Evolutionary conservation across 2,329 filamentous ascomycete genomes (phyloP).

Genomic region (Teratosphaeria gauchensis): DNA sequence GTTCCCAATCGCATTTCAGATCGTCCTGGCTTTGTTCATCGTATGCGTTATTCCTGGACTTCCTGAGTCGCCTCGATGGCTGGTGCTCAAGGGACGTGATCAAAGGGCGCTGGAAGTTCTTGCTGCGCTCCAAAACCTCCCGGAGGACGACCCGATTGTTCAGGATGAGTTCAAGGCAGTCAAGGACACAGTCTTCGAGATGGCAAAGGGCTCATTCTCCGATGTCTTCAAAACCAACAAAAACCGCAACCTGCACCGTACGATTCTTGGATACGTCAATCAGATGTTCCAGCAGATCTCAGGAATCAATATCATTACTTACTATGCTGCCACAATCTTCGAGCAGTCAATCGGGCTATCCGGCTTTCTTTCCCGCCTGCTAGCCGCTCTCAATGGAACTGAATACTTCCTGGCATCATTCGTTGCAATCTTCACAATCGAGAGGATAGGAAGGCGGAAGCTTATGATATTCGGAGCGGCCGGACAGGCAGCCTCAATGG

Average conservation of each 20-base stretch:
- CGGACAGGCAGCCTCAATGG: slow-evolving; percentile 30
- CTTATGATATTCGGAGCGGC: slow-evolving; percentile 63
- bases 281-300: slow-evolving; percentile 28
- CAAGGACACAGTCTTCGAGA: slow-evolving; percentile 44
- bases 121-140: slow-evolving; percentile 37
- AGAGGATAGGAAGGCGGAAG: slow-evolving; percentile 47
- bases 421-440: slow-evolving; percentile 42
- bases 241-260: slow-evolving; percentile 27
- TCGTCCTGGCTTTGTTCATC: slow-evolving; percentile 46
- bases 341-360: slow-evolving; percentile 43
- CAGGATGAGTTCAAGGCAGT: slow-evolving; percentile 41
- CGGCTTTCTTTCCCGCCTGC: slow-evolving; percentile 38
- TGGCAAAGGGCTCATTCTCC: slow-evolving; percentile 21
- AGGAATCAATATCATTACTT: slow-evolving; percentile 23
- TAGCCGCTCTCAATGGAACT: slow-evolving; percentile 45
- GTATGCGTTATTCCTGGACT: slow-evolving; percentile 39
- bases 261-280: slow-evolving; percentile 25
- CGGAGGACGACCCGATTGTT: slow-evolving; percentile 35
- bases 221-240: slow-evolving; percentile 22
- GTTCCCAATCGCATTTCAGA: slow-evolving; percentile 49
- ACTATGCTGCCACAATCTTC: slow-evolving; percentile 42
- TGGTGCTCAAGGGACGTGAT: slow-evolving; percentile 47
- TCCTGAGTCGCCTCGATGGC: slow-evolving; percentile 50
- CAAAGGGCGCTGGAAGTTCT: slow-evolving; percentile 42
- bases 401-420: slow-evolving; percentile 43